These are phyloP conservation scores for Candida nemodendra DNA, from an alignment of 805 yeast genomes.

Conservation along the genomic window DNA sequence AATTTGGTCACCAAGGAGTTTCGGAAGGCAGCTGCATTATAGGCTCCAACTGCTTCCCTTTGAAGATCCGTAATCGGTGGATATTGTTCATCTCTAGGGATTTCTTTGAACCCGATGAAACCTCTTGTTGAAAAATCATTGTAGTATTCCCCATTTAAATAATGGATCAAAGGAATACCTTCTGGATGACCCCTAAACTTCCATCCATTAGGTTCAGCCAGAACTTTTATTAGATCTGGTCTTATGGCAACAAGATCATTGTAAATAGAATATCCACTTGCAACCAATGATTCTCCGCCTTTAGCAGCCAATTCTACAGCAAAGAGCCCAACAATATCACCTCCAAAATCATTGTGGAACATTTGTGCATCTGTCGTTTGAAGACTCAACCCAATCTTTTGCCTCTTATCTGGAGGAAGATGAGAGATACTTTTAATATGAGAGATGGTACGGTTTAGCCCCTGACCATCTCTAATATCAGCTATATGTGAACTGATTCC, in stretches of 20 bases:
- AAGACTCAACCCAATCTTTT: slow-evolving; percentile 2
- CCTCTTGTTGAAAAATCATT: slow-evolving; percentile 3
- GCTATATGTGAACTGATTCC: slow-evolving; percentile 4
- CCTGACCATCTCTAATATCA: slow-evolving; percentile 4
- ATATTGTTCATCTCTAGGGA: slow-evolving; percentile 2
- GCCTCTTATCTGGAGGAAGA: slow-evolving; percentile 4
- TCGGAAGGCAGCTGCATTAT: slow-evolving; percentile 1
- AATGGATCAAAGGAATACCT: slow-evolving; percentile 2
- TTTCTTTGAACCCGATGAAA: slow-evolving; percentile 2
- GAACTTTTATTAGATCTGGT: slow-evolving; percentile 2
- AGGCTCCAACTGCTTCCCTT: slow-evolving; percentile 2
- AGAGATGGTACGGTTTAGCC: slow-evolving; percentile 2
- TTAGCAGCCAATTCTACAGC: slow-evolving; percentile 2
- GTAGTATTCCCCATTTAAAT: slow-evolving; percentile 1
- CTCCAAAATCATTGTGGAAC: slow-evolving; percentile 5
- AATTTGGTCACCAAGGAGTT: slow-evolving; percentile 1
- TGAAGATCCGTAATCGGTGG: slow-evolving; percentile 1
- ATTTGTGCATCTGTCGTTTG: slow-evolving; percentile 4
- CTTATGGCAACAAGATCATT: slow-evolving; percentile 1
- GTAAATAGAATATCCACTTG: slow-evolving; percentile 2
- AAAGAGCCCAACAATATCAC: slow-evolving; percentile 2
- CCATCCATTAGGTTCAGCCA: slow-evolving; percentile 1
- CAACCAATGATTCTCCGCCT: slow-evolving; percentile 3
- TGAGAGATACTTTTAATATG: slow-evolving; percentile 2
- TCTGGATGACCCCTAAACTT: slow-evolving; percentile 4